Evolutionary conservation across 2,329 filamentous ascomycete genomes (phyloP), one percentile per base, ranked within the genome.

Genomic region (Chrysoporthe puriensis): DNA sequence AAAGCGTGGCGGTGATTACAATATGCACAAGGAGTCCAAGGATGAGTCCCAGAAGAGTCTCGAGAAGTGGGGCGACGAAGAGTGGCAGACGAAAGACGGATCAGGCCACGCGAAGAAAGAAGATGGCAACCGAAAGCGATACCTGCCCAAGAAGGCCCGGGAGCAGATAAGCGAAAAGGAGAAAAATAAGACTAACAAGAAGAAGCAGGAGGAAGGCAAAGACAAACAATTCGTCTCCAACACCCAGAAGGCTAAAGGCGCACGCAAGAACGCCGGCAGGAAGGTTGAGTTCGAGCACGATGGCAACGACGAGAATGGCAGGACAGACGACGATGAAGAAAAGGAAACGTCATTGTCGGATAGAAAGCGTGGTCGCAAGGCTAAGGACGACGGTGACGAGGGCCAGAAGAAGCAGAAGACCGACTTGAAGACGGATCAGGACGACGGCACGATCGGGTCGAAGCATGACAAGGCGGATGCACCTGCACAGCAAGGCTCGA

Each of bases 401-500:
- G 16, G 40, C 11, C 60, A 44, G 13, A 66, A 63, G 4, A 63
- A 66, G 21, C 62, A 52, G 21, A 36, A 59, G 52, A 66, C 54
- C 9, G 52, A 43, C 4, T 40, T 26, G 32, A 60, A 32, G 4
- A 26, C n/a, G 5, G 50, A 18, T 3, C 16, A 42, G 3, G 2
- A 58, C 9, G 56, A 36, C n/a, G 66, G 67, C 48, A 72, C 64
- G 14, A 68, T 70, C 18, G 70, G 71, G 4, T 69, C 71, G 32
- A 68, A 69, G 65, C 68, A 72, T 54, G 70, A 71, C 14, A 65
- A 67, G 6, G 59, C 68, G 11, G 59, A 63, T 4, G 63, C 70
- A 52, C 62, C 66, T 0, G 44, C 46, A 4, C 62, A 62, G 21
- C 70, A 64, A 54, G 70, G 61, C 2, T 70, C 68, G 4, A 57